These are phyloP conservation scores for Candida vartiovaarae DNA, from an alignment of 805 yeast species.

Conservation along the genomic window DNA sequence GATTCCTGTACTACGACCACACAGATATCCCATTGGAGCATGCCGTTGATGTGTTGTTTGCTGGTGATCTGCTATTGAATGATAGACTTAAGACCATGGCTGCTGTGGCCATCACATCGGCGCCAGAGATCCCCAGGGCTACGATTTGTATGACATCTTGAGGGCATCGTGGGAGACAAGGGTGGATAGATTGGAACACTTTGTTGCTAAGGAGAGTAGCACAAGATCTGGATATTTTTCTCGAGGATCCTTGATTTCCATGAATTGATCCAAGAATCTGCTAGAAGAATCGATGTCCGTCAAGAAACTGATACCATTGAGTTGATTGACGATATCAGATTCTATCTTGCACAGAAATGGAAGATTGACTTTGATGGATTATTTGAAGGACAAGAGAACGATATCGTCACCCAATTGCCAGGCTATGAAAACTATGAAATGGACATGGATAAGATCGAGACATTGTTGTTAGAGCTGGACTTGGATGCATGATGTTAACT, in stretches of 20 bases:
- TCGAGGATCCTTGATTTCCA: constrained; percentile 32
- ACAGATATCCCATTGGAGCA: constrained; percentile 40
- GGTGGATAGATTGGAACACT: constrained; percentile 57
- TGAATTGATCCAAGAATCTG: constrained; percentile 37
- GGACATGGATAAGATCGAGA: constrained; percentile 35
- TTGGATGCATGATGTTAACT: constrained; percentile 32
- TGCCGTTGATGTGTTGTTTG: constrained; percentile 49
- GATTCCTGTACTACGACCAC: constrained; percentile 55
- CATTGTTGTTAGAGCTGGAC: constrained; percentile 29
- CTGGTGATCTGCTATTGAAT: constrained; percentile 50
- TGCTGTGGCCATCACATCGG: constrained; percentile 35
- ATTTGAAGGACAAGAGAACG: constrained; percentile 22
- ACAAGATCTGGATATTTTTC: constrained; percentile 33
- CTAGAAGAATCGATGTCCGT: constrained; percentile 48
- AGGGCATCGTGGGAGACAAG: constrained; percentile 63
- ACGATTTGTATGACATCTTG: constrained; percentile 48
- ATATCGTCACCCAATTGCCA: constrained; percentile 15
- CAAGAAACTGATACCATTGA: constrained; percentile 79
- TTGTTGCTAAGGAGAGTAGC: constrained; percentile 56
- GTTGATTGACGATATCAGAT: constrained; percentile 69
- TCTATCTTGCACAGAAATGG: constrained; percentile 36
- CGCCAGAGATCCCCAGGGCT: constrained; percentile 22
- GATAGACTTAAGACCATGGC: constrained; percentile 64
- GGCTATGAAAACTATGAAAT: constrained; percentile 16
- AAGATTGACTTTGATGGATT: constrained; percentile 26